Conservation (phyloP, 2,329 filamentous ascomycete genomes). For the Emydomyces testavorans region DNA sequence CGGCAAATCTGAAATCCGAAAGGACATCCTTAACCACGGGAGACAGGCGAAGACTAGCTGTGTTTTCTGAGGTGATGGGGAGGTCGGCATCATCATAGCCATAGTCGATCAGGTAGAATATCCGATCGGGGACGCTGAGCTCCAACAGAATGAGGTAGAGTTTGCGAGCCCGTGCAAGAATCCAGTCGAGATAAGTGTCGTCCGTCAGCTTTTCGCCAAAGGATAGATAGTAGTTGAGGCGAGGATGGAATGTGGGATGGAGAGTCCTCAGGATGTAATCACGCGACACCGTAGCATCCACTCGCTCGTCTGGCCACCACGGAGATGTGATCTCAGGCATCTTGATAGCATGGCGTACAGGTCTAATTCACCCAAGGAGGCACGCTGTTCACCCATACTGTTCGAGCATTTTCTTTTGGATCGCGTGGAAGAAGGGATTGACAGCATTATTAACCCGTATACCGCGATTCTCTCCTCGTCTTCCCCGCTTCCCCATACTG, state of each 20-base stretch:
- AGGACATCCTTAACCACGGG: slow-evolving; percentile 35
- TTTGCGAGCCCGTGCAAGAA: slow-evolving; percentile 46
- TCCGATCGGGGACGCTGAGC: slow-evolving; percentile 51
- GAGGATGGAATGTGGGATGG: slow-evolving; percentile 23
- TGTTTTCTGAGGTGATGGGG: slow-evolving; percentile 40
- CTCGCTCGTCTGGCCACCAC: slow-evolving; percentile 39
- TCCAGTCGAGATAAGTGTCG: slow-evolving; percentile 51
- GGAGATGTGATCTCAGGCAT: slow-evolving; percentile 27
- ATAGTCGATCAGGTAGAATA: slow-evolving; percentile 50
- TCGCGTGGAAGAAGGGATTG: slow-evolving; percentile 11
- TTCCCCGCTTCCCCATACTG: neutral
- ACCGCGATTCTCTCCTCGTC: neutral
- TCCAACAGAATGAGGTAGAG: slow-evolving; percentile 50
- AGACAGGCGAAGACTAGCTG: slow-evolving; percentile 43
- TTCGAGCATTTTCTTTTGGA: neutral
- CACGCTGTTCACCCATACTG: neutral
- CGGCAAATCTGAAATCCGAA: slow-evolving; percentile 44
- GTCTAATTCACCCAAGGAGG: slow-evolving; percentile 15
- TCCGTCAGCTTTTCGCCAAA: slow-evolving; percentile 39
- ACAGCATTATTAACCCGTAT: slow-evolving; percentile 1
- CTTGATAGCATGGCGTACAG: slow-evolving; percentile 15
- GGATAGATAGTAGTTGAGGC: slow-evolving; percentile 27
- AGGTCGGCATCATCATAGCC: slow-evolving; percentile 52
- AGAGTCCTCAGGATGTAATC: slow-evolving; percentile 31
- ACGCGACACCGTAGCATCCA: slow-evolving; percentile 33